Conservation (phyloP, 495 filamentous ascomycete species). For the Penicillium samsonianum region DNA sequence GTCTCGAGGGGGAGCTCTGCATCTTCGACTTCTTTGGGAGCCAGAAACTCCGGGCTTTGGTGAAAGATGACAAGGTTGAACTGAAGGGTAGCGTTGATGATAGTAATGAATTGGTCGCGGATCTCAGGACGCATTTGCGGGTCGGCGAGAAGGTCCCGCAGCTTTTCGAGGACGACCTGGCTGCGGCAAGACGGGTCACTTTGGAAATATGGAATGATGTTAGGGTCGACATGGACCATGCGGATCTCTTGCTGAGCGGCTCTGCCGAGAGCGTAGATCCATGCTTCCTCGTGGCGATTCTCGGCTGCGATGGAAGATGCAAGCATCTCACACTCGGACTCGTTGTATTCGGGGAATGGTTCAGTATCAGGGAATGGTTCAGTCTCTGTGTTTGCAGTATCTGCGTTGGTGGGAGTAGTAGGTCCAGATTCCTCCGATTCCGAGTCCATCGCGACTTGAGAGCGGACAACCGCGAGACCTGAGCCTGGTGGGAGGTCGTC, state of each 20-base stretch:
- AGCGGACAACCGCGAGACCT: constrained; percentile 15
- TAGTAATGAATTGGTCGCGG: constrained; percentile 25
- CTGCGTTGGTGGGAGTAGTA: background rate
- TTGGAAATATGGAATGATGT: constrained; percentile 4
- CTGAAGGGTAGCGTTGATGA: constrained; percentile 29
- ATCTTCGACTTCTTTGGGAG: constrained; percentile 4
- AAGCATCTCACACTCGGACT: constrained; percentile 11
- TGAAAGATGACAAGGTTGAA: constrained; percentile 30
- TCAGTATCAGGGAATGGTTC: constrained; percentile 33
- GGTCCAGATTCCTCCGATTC: constrained; percentile 12
- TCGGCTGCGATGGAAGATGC: constrained; percentile 16
- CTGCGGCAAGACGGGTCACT: background rate
- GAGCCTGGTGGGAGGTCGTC: background rate
- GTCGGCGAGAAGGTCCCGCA: constrained; percentile 20
- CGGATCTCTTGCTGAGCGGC: constrained; percentile 26
- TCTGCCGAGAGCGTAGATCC: constrained; percentile 24
- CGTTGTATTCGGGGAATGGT: constrained; percentile 40
- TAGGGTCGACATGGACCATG: constrained; percentile 16
- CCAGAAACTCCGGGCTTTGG: constrained; percentile 15
- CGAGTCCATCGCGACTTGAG: constrained; percentile 16
- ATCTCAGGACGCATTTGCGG: constrained; percentile 12
- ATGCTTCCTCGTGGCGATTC: constrained; percentile 20
- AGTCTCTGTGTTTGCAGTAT: background rate
- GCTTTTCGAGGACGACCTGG: constrained; percentile 16
- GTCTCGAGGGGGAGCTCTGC: constrained; percentile 10